These are phyloP conservation scores for Calonectria hongkongensis DNA, from an alignment of 2,329 filamentous ascomycete genomes.

Conservation along the genomic window DNA sequence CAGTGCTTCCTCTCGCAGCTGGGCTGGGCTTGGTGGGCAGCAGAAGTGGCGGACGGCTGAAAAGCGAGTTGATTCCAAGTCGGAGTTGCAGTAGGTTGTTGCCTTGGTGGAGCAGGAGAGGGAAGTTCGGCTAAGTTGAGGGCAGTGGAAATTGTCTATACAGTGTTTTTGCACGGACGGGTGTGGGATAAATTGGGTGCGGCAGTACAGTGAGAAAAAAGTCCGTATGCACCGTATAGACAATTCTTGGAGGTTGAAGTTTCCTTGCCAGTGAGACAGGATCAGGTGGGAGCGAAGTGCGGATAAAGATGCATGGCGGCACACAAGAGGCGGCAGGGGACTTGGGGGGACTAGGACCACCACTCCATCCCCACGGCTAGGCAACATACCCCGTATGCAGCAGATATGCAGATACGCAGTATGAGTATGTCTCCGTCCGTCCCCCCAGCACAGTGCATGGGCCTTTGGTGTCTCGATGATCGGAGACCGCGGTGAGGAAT, in stretches of 20 bases:
- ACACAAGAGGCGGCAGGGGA: slow-evolving; percentile 13
- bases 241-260: slow-evolving; percentile 54
- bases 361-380: slow-evolving; percentile 8
- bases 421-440: not conserved
- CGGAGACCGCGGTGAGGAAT: slow-evolving; percentile 26
- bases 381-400: slow-evolving; percentile 35
- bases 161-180: slow-evolving; percentile 48
- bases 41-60: slow-evolving; percentile 51
- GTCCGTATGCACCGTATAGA: slow-evolving; percentile 55
- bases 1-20: slow-evolving; percentile 11
- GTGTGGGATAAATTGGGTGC: not conserved
- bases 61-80: slow-evolving; percentile 46
- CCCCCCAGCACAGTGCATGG: slow-evolving; percentile 16
- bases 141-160: slow-evolving; percentile 52
- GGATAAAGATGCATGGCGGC: slow-evolving; percentile 53
- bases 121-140: slow-evolving; percentile 42
- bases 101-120: slow-evolving; percentile 52
- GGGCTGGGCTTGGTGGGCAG: slow-evolving; percentile 37
- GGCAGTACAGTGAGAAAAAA: slow-evolving; percentile 43
- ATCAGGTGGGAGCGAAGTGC: slow-evolving; percentile 44
- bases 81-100: slow-evolving; percentile 53
- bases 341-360: not conserved
- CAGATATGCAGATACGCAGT: slow-evolving; percentile 50
- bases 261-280: slow-evolving; percentile 41
- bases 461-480: slow-evolving; percentile 7